phyloP scores from a whole-genome alignment of 176 grass and related monocot species.

The Microstegium vimineum region DNA sequence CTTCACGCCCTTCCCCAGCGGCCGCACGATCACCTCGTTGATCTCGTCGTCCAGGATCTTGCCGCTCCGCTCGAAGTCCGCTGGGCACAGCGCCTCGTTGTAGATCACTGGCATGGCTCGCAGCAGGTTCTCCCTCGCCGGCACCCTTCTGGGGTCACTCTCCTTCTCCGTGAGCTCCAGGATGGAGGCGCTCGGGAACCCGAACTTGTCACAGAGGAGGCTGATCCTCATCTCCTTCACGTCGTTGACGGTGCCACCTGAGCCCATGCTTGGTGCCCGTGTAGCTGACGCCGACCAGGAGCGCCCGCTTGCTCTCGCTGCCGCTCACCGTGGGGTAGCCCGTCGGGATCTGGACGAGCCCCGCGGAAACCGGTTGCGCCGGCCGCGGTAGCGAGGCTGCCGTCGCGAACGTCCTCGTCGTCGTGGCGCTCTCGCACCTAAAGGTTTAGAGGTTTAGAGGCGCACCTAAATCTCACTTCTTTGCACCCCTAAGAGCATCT shows the following conservation, averaged over 20 bases:
- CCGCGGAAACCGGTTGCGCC: neutral
- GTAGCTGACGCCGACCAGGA: conserved; percentile 86
- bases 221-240: conserved; percentile 56
- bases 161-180: conserved; percentile 68
- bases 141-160: neutral
- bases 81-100: conserved; percentile 82
- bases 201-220: conserved; percentile 54
- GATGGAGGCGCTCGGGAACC: conserved; percentile 57
- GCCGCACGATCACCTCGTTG: conserved; percentile 53
- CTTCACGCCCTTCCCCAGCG: conserved; percentile 57
- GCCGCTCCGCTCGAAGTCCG: conserved; percentile 63
- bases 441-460: too few species aligned
- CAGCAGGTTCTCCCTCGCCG: conserved; percentile 57
- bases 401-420: neutral
- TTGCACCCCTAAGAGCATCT: too few species aligned
- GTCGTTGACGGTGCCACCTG: conserved; percentile 72
- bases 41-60: conserved; percentile 63
- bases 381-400: neutral
- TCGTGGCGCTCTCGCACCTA: too few species aligned
- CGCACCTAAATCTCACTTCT: too few species aligned
- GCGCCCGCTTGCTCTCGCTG: conserved; percentile 63
- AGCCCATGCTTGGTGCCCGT: conserved; percentile 47
- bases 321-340: conserved; percentile 41
- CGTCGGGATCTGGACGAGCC: conserved; percentile 4
- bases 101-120: conserved; percentile 81